Base-by-base conservation (phyloP, 768 basidiomycete genomes). In the Termitomyces sp. region DNA sequence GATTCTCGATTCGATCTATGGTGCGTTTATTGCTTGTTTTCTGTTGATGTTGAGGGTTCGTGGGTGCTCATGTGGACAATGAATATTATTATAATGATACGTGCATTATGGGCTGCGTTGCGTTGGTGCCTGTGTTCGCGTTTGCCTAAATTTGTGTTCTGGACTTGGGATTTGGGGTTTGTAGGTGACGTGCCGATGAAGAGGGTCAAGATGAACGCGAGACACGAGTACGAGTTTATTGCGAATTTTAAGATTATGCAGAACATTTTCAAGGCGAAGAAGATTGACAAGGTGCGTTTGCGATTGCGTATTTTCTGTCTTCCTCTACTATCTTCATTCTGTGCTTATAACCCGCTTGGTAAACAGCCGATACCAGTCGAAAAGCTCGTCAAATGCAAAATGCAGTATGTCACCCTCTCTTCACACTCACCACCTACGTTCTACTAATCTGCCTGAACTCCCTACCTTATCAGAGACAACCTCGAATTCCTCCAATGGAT, bases 401-500 rank as follows among this genome's bases (percentile, higher is more conserved):
- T 98, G 95, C 96, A 98, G 89, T 91, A 75, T 70, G 90, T 86
- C 38, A 29, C 54, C 85, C 40, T 31, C 50, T 47, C 57, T 27
- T 32, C 23, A 3, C 19, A 8, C 8, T 17, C 34, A 4, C 17
- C 10, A n/a, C n/a, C n/a, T n/a, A n/a, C n/a, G n/a, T n/a, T n/a
- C n/a, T n/a, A n/a, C n/a, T n/a, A n/a, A n/a, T n/a, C n/a, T n/a
- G n/a, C n/a, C n/a, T n/a, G n/a, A n/a, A n/a, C n/a, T n/a, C n/a
- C n/a, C n/a, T n/a, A n/a, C n/a, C n/a, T n/a, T n/a, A n/a, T n/a
- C 65, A 92, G 91, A 73, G 97, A 98, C 73, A 99, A 99, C 72
- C 87, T 99, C 63, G 97, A 99, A 68, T 98, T 99, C 77, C 72
- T 95, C 56, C 97, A 99, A 73, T 99, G 96, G 96, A 82, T 92